Conservation (phyloP, 169 alveolate genomes). For the Eimeria maxima region DNA sequence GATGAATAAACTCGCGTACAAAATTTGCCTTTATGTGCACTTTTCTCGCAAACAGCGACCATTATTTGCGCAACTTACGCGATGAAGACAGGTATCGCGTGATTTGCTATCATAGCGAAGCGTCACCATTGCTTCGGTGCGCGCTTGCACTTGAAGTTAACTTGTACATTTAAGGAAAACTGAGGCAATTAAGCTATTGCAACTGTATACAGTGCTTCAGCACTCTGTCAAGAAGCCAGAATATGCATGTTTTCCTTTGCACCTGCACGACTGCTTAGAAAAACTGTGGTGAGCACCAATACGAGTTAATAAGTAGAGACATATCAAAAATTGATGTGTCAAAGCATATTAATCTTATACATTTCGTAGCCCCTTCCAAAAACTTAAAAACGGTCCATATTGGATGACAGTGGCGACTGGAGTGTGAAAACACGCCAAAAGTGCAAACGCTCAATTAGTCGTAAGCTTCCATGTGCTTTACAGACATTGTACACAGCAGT, state of each 20-base stretch:
- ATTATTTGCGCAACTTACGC: neutral
- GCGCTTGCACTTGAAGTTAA: neutral
- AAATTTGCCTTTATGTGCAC: neutral
- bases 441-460: neutral
- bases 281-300: neutral
- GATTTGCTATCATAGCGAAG: neutral
- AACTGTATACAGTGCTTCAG: neutral
- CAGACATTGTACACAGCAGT: no score
- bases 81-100: neutral
- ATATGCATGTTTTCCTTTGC: neutral
- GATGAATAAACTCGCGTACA: neutral
- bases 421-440: neutral
- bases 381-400: neutral
- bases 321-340: neutral
- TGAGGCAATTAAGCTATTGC: neutral
- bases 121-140: neutral
- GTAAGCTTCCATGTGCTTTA: neutral
- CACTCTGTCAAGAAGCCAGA: neutral
- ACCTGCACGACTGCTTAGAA: neutral
- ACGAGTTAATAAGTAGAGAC: neutral
- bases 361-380: neutral
- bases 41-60: neutral
- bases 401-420: neutral
- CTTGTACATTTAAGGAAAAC: neutral
- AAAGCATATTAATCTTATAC: neutral